Percentiles rank a stretch among this genome's conserved stretches.
These are phyloP conservation scores for Pseudoperonospora humuli DNA, from an alignment of 352 stramenopile genomes.

Conservation along the genomic window DNA sequence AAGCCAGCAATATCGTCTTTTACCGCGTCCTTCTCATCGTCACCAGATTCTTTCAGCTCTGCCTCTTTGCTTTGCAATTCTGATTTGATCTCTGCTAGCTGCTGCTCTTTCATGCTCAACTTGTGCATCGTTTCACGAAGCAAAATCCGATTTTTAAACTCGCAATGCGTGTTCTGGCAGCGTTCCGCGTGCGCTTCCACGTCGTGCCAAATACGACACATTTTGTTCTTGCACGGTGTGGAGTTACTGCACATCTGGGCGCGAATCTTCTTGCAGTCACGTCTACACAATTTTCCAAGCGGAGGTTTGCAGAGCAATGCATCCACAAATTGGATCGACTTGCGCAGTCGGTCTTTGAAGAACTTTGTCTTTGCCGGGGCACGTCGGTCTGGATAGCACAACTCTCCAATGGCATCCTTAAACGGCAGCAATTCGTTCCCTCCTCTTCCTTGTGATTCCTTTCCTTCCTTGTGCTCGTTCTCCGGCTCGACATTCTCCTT, in stretches of 20 bases:
- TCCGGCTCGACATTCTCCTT: constrained; percentile 9
- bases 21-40: constrained; percentile 34
- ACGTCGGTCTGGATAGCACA: constrained; percentile 53
- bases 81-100: constrained; percentile 25
- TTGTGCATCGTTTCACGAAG: constrained; percentile 68
- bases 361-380: constrained; percentile 42
- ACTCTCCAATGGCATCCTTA: constrained; percentile 52
- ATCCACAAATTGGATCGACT: constrained; percentile 64
- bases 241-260: constrained; percentile 53
- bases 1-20: constrained; percentile 19
- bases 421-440: constrained; percentile 10
- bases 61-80: constrained; percentile 44
- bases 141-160: constrained; percentile 65
- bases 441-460: constrained; percentile 7
- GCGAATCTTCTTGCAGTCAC: constrained; percentile 46
- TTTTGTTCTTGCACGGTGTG: constrained; percentile 48
- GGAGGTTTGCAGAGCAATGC: constrained; percentile 54
- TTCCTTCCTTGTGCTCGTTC: neutral
- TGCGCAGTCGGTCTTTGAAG: constrained; percentile 58
- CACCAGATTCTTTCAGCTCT: constrained; percentile 28
- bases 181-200: constrained; percentile 61
- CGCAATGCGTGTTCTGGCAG: constrained; percentile 52
- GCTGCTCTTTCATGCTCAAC: constrained; percentile 34
- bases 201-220: constrained; percentile 68
- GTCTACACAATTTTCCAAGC: constrained; percentile 34